Evolutionary conservation across 148 eudicot species (phyloP).

Genomic region (Spergularia marina): DNA sequence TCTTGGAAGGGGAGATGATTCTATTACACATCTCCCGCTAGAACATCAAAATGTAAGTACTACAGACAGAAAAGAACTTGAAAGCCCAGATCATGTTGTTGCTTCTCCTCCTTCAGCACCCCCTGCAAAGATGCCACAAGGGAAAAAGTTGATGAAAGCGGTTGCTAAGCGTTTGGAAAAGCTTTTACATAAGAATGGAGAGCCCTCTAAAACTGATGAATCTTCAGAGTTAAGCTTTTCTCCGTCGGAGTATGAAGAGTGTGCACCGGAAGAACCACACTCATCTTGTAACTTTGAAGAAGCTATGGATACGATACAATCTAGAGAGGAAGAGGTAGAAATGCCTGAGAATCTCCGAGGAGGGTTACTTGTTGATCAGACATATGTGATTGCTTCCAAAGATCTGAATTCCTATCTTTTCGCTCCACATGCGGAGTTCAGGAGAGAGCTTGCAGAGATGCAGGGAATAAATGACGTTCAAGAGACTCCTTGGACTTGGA

Average conservation of each 20-base stretch:
- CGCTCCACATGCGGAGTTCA: constrained; percentile 61
- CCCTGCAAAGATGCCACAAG: constrained; percentile 45
- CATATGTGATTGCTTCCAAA: constrained; percentile 46
- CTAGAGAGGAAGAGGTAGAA: constrained; percentile 44
- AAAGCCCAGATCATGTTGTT: constrained; percentile 34
- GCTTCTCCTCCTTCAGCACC: constrained; percentile 25
- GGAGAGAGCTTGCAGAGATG: constrained; percentile 49
- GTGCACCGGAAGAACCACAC: constrained; percentile 36
- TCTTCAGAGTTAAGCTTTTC: constrained; percentile 54
- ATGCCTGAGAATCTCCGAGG: constrained; percentile 67
- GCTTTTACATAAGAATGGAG: constrained; percentile 61
- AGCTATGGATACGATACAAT: constrained; percentile 50
- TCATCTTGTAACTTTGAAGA: constrained; percentile 55
- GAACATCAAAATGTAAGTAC: constrained; percentile 28
- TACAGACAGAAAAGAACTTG: constrained; percentile 28
- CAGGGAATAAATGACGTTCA: constrained; percentile 67
- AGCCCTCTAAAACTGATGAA: constrained; percentile 42
- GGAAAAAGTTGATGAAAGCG: constrained; percentile 59
- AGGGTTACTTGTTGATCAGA: constrained; percentile 72
- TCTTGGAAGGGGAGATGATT: constrained; percentile 57
- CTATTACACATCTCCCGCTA: constrained; percentile 24
- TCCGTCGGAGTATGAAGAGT: constrained; percentile 60
- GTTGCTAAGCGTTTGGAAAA: constrained; percentile 65
- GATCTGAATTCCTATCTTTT: constrained; percentile 67
- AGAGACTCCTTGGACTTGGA: constrained; percentile 67